Evolutionary conservation across 805 yeast genomes (phyloP).

Genomic region (Pichia occidentalis): DNA sequence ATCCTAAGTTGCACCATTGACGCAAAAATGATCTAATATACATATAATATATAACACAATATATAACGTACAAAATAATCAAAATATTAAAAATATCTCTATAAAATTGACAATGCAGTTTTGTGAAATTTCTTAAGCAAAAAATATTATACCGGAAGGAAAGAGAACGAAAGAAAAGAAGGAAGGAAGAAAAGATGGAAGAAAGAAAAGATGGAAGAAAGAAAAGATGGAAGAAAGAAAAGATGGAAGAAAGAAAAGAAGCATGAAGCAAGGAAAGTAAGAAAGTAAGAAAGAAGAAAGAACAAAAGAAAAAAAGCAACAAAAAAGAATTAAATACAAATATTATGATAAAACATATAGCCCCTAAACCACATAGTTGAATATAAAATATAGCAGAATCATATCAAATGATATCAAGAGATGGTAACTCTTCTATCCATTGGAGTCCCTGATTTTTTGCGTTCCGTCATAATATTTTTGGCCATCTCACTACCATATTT

Average conservation of each 20-base stretch:
- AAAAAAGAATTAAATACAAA: neutral
- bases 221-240: too few species aligned
- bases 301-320: neutral
- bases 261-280: too few species aligned
- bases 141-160: too few species aligned
- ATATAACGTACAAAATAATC: too few species aligned
- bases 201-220: too few species aligned
- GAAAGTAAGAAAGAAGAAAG: neutral
- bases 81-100: neutral
- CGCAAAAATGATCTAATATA: too few species aligned
- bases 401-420: neutral
- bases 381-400: conserved; percentile 11
- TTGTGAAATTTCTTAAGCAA: neutral
- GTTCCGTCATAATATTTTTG: conserved; percentile 34
- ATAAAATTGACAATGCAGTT: neutral
- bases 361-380: neutral
- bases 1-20: too few species aligned
- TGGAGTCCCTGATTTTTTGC: conserved; percentile 23
- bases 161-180: too few species aligned
- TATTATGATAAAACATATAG: too few species aligned
- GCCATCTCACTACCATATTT: conserved; percentile 49
- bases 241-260: too few species aligned
- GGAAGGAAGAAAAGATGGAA: too few species aligned
- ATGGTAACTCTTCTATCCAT: conserved; percentile 27
- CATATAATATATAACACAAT: too few species aligned